Evolutionary conservation across 2,329 filamentous ascomycete species (phyloP).

Genomic region (Ceratocystis alfenasii): DNA sequence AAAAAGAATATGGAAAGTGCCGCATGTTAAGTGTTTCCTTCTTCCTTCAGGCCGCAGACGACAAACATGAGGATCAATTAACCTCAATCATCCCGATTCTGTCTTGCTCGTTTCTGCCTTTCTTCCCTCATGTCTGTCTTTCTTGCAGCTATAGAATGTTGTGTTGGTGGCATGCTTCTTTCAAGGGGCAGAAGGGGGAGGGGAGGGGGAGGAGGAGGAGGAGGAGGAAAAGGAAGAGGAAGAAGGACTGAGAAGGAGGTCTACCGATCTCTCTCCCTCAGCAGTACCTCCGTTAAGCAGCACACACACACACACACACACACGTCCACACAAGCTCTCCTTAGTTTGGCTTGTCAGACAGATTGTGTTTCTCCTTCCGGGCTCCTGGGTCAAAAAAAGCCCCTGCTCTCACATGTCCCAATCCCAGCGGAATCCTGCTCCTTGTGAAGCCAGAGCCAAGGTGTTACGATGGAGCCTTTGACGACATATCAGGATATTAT

Average conservation of each 20-base stretch:
- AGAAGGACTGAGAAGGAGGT: too few species aligned
- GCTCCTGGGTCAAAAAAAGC: conserved; percentile 7
- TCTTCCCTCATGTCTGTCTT: background rate
- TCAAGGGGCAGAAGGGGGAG: background rate
- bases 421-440: conserved; percentile 11
- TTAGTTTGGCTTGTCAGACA: conserved; percentile 5
- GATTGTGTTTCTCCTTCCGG: conserved; percentile 7
- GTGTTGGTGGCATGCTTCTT: background rate
- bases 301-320: background rate
- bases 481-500: background rate
- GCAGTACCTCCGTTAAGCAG: background rate
- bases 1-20: too few species aligned
- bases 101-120: background rate
- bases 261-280: too few species aligned
- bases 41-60: background rate
- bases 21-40: too few species aligned
- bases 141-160: background rate
- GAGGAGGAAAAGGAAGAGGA: background rate
- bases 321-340: background rate
- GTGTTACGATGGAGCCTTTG: background rate
- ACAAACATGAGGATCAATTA: conserved; percentile 8
- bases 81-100: conserved; percentile 9
- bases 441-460: background rate
- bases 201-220: background rate
- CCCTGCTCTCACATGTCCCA: conserved; percentile 9